Percentiles rank a stretch among this genome's conserved stretches.
These are phyloP conservation scores for Lachnellula cervina DNA, from an alignment of 2,329 filamentous ascomycete species.

Conservation along the genomic window DNA sequence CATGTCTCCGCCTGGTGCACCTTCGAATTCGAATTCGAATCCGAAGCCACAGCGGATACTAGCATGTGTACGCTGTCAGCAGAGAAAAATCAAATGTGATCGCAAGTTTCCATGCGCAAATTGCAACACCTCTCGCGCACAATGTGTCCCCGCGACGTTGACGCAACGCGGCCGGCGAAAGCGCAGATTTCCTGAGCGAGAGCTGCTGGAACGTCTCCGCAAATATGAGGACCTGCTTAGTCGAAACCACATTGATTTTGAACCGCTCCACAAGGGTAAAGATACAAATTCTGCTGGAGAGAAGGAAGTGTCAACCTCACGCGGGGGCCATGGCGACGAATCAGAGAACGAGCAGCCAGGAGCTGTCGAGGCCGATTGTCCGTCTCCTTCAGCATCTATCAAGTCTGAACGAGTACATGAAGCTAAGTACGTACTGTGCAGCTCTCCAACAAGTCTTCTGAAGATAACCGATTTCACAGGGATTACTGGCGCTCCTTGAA, in stretches of 20 bases:
- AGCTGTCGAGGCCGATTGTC: constrained; percentile 15
- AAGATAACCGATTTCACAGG: constrained; percentile 32
- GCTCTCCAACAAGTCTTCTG: constrained; percentile 4
- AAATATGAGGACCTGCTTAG: constrained; percentile 29
- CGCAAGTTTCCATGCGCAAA: constrained; percentile 67
- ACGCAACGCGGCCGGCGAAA: constrained; percentile 56
- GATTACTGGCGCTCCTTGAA: constrained; percentile 44
- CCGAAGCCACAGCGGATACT: constrained; percentile 31
- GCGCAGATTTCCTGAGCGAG: constrained; percentile 29
- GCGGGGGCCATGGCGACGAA: constrained; percentile 9
- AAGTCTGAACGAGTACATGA: constrained; percentile 29
- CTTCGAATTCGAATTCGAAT: too few species aligned
- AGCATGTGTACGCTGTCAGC: constrained; percentile 68
- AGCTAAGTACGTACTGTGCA: constrained; percentile 27
- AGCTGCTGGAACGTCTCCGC: constrained; percentile 26
- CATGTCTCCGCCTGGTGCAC: constrained; percentile 5
- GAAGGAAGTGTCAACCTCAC: neutral
- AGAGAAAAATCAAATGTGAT: constrained; percentile 71
- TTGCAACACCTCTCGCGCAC: constrained; percentile 57
- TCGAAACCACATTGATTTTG: constrained; percentile 26
- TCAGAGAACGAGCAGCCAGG: constrained; percentile 27
- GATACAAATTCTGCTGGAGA: constrained; percentile 18
- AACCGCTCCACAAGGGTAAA: constrained; percentile 25
- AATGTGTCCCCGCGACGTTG: constrained; percentile 56
- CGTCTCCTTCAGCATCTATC: constrained; percentile 21